Conservation (phyloP, 83 land plant genomes). For the Thuja plicata region DNA sequence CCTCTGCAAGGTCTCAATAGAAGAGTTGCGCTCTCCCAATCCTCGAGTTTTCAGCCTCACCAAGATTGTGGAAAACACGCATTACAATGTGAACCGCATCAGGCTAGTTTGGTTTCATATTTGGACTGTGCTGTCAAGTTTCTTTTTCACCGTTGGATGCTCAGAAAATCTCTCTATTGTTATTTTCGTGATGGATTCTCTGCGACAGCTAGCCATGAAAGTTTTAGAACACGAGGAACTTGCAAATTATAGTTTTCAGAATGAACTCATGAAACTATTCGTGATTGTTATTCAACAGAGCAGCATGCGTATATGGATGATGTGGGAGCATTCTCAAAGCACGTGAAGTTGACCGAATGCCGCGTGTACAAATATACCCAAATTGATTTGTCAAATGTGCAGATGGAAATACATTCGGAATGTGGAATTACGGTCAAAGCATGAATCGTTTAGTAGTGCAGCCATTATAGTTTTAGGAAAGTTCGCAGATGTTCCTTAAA, state of each 20-base stretch:
- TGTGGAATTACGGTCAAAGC: too few relatives aligned
- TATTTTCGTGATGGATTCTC: conserved; percentile 97
- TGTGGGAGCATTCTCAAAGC: too few relatives aligned
- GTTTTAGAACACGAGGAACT: conserved; percentile 93
- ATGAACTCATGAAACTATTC: conserved; percentile 92
- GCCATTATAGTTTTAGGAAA: too few relatives aligned
- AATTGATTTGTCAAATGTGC: too few relatives aligned
- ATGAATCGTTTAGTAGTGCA: too few relatives aligned
- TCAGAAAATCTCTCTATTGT: conserved; percentile 92
- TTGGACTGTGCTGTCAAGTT: conserved; percentile 90
- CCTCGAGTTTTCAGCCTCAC: conserved; percentile 96
- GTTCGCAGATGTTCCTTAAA: too few relatives aligned
- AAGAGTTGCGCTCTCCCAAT: conserved; percentile 91
- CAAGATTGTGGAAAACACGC: conserved; percentile 97
- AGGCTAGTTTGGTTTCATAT: conserved; percentile 93
- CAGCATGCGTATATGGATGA: too few relatives aligned
- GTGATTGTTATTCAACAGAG: conserved; percentile 95
- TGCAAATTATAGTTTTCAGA: conserved; percentile 94
- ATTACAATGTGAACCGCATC: conserved; percentile 94
- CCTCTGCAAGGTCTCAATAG: conserved; percentile 90
- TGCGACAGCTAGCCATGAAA: conserved; percentile 93
- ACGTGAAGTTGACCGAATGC: too few relatives aligned
- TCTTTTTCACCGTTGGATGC: conserved; percentile 90
- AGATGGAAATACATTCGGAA: too few relatives aligned
- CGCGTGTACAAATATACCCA: too few relatives aligned